Base-by-base conservation (phyloP, 352 stramenopile species). In the Globisporangium spiculum region DNA sequence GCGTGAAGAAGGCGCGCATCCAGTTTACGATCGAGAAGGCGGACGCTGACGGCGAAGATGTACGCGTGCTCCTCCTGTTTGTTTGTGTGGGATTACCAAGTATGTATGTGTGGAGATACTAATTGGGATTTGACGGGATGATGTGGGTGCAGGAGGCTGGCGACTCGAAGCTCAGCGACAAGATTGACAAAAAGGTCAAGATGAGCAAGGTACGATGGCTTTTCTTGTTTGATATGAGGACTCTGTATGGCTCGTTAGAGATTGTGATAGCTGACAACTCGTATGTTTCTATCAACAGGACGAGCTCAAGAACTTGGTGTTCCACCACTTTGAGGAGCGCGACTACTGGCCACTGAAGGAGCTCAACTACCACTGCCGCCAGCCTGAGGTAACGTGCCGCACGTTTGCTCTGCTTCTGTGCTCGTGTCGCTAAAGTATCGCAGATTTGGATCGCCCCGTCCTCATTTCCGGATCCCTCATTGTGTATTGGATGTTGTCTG, bases 291-390 rank as follows among this genome's bases (percentile, higher is more conserved):
- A 16, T 60, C 12, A 52, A 10, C 64, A 95, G 88, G 88, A 96
- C 67, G 88, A 93, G 73, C 80, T 96, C 58, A 94, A 96, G 74
- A 94, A 94, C 70, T 66, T 90, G 38, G 85, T 94, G 50, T 96
- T 94, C 74, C 84, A 96, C 64, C 78, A 93, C 74, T 96, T 96
- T 62, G 88, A 96, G 59, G 85, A 94, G 62, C 84, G 86, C 74
- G 88, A 96, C 30, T 96, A 75, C 68, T 96, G 88, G 88, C 84
- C 86, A 56, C 85, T 96, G 53, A 96, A 96, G 82, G 88, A 96
- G 56, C 84, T 96, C 52, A 96, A 96, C 69, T 90, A 88, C 65
- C 88, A 96, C 70, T 94, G 86, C 67, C 88, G 86, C 60, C 88
- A 96, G 54, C 86, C 88, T n/a, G 88, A 96, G 83, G 88, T 96